Evolutionary conservation across 805 yeast genomes (phyloP).

Genomic region (Candida odintsovae): DNA sequence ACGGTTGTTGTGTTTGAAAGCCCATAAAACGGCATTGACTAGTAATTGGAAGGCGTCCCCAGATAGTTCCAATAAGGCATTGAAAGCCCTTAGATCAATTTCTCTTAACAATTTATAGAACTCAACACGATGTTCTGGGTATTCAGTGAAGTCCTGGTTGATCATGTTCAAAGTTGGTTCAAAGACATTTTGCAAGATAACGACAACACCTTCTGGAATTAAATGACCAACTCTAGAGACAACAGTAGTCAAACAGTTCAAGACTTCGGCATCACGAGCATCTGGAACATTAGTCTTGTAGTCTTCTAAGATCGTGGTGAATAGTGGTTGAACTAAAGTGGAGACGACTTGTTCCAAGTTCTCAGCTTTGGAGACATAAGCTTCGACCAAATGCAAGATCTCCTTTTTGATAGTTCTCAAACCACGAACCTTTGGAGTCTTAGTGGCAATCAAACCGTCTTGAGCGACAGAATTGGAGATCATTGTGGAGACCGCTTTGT

Average conservation of each 20-base stretch:
- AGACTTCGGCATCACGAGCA: slow-evolving; percentile 96
- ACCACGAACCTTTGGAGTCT: slow-evolving; percentile 91
- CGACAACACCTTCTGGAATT: slow-evolving; percentile 85
- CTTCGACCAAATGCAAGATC: slow-evolving; percentile 80
- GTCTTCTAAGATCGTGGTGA: slow-evolving; percentile 83
- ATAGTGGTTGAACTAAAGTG: slow-evolving; percentile 75
- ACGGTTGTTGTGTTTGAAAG: slow-evolving; percentile 94
- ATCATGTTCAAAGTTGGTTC: slow-evolving; percentile 95
- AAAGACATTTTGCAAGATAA: slow-evolving; percentile 84
- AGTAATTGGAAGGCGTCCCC: slow-evolving; percentile 89
- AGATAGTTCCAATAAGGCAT: slow-evolving; percentile 81
- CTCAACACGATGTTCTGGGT: slow-evolving; percentile 96
- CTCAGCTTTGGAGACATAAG: slow-evolving; percentile 82
- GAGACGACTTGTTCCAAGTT: slow-evolving; percentile 75
- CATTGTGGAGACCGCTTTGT: slow-evolving; percentile 82
- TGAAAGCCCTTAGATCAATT: slow-evolving; percentile 79
- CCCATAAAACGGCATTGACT: slow-evolving; percentile 95
- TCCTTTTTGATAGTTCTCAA: slow-evolving; percentile 96
- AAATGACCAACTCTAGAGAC: slow-evolving; percentile 81
- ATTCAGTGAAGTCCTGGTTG: slow-evolving; percentile 90
- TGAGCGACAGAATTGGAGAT: slow-evolving; percentile 73
- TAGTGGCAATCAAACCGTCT: slow-evolving; percentile 86
- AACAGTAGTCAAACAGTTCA: slow-evolving; percentile 89
- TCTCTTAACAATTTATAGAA: slow-evolving; percentile 87
- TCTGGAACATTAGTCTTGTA: slow-evolving; percentile 86